These are phyloP conservation scores for Caryopteris hybrid DNA, from an alignment of 305 asterid genomes.

Conservation along the genomic window DNA sequence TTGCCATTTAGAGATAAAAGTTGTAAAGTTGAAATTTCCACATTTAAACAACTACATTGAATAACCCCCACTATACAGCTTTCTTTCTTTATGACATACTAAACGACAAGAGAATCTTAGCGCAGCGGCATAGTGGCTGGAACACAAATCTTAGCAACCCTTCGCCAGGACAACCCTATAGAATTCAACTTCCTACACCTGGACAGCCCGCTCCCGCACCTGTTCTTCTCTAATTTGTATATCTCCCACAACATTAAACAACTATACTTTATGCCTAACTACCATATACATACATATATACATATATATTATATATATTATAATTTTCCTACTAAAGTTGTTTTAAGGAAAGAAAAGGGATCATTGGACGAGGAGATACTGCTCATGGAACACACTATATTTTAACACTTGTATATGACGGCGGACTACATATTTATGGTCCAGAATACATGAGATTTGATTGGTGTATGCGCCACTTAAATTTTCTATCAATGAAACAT, in stretches of 20 bases:
- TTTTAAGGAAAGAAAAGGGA: too few relatives aligned
- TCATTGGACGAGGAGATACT: too few relatives aligned
- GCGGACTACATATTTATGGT: not conserved
- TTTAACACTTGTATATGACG: too few relatives aligned
- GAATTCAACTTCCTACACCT: not conserved
- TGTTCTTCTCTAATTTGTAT: constrained; percentile 5
- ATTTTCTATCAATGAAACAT: not conserved
- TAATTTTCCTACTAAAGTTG: too few relatives aligned
- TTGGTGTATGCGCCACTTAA: constrained; percentile 9
- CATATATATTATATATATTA: too few relatives aligned
- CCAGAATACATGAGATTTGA: not conserved
- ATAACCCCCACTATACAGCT: too few relatives aligned
- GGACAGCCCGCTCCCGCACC: not conserved
- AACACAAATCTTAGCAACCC: constrained; percentile 1
- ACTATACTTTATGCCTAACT: not conserved
- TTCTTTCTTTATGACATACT: not conserved
- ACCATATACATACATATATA: not conserved
- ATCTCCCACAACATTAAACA: not conserved
- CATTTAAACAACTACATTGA: not conserved
- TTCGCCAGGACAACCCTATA: not conserved
- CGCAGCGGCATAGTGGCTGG: not conserved
- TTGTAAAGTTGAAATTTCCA: too few relatives aligned
- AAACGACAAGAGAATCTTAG: not conserved
- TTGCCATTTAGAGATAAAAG: too few relatives aligned
- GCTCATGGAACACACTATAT: too few relatives aligned